A percentile compares a stretch with the other conserved stretches of the same genome.
phyloP scores from a whole-genome alignment of 768 basidiomycete genomes.

The Fibroporia radiculosa region DNA sequence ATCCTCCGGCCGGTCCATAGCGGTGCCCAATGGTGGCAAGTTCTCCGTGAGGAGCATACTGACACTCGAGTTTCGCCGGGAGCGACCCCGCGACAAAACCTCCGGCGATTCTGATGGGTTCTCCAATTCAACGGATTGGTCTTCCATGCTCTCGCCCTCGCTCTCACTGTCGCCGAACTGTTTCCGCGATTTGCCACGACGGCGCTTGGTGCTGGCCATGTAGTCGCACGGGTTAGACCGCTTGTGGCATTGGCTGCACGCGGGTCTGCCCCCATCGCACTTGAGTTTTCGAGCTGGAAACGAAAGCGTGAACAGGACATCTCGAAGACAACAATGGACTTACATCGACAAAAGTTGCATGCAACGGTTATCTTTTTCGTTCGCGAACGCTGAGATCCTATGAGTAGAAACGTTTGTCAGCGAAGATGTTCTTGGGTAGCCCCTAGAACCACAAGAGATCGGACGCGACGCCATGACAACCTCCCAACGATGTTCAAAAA shows the following conservation, averaged over 20 bases:
- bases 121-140: constrained; percentile 34
- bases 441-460: constrained; percentile 2
- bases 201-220: constrained; percentile 66
- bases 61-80: constrained; percentile 19
- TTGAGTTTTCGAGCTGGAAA: constrained; percentile 74
- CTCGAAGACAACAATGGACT: constrained; percentile 25
- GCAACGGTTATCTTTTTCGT: constrained; percentile 86
- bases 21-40: constrained; percentile 17
- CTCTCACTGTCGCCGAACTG: constrained; percentile 38
- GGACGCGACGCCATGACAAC: background rate
- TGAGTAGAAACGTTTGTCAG: constrained; percentile 8
- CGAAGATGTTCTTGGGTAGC: constrained; percentile 12
- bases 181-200: constrained; percentile 43
- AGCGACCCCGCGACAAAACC: constrained; percentile 22
- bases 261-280: constrained; percentile 80
- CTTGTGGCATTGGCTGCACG: constrained; percentile 77
- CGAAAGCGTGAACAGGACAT: constrained; percentile 6
- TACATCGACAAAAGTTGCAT: constrained; percentile 88
- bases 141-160: constrained; percentile 45
- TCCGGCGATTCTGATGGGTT: constrained; percentile 50
- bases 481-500: constrained; percentile 1
- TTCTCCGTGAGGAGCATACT: constrained; percentile 20
- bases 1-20: constrained; percentile 15
- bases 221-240: constrained; percentile 76
- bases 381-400: constrained; percentile 57